These are phyloP conservation scores for Salix caprea DNA, from an alignment of 345 rosid genomes.

Conservation along the genomic window DNA sequence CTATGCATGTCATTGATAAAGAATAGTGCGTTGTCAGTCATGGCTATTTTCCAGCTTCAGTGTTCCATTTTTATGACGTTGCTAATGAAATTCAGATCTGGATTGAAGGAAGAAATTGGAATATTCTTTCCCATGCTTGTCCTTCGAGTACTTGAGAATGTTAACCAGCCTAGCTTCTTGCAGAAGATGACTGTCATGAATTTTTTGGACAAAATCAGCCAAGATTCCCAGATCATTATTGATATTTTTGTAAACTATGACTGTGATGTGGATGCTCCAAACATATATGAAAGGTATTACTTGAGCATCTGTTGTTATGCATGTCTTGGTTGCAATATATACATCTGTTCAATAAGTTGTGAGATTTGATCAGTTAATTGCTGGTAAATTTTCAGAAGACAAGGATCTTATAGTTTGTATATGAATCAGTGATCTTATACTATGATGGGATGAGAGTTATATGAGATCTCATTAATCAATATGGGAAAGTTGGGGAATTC, in stretches of 20 bases:
- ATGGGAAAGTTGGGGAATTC: background rate
- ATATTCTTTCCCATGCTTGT: conserved; percentile 94
- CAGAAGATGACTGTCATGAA: conserved; percentile 95
- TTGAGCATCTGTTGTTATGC: background rate
- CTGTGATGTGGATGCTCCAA: conserved; percentile 91
- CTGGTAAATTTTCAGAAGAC: background rate
- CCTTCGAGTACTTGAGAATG: conserved; percentile 92
- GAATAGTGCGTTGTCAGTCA: conserved; percentile 89
- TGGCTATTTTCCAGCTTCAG: conserved; percentile 95
- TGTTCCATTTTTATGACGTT: conserved; percentile 78
- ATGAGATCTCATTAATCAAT: background rate
- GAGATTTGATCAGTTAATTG: background rate
- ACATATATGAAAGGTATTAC: conserved; percentile 88
- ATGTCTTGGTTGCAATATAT: background rate
- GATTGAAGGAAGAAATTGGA: conserved; percentile 82
- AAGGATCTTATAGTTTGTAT: background rate
- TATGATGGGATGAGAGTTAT: background rate
- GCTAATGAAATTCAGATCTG: conserved; percentile 77
- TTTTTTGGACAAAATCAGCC: conserved; percentile 70
- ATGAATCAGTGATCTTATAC: background rate
- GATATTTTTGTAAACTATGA: conserved; percentile 95
- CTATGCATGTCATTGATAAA: conserved; percentile 88
- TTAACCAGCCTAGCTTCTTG: conserved; percentile 92
- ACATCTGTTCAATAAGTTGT: background rate
- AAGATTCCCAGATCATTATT: conserved; percentile 71